phyloP scores from a whole-genome alignment of 192 early-diverging fungal genomes.

The Entrophospora sp. region DNA sequence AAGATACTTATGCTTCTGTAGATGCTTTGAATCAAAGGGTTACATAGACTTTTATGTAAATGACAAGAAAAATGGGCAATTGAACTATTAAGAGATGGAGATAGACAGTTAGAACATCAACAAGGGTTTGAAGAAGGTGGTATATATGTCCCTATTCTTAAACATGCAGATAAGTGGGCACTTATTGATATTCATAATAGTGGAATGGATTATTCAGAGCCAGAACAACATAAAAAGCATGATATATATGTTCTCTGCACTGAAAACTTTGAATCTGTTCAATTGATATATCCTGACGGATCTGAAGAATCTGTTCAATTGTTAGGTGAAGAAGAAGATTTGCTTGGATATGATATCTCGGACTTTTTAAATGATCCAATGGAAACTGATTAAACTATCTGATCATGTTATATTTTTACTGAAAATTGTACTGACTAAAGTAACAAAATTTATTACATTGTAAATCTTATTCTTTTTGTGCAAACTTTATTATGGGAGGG shows the following conservation, averaged over 20 bases:
- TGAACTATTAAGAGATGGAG: slow-evolving; percentile 14
- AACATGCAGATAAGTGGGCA: slow-evolving; percentile 6
- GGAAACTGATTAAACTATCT: background rate
- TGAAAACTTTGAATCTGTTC: slow-evolving; percentile 16
- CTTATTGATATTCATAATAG: slow-evolving; percentile 18
- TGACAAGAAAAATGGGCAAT: slow-evolving; percentile 10
- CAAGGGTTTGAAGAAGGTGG: slow-evolving; percentile 18
- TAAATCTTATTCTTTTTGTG: too few species aligned
- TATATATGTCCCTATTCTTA: slow-evolving; percentile 9
- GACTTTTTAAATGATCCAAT: slow-evolving; percentile 13
- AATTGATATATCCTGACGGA: slow-evolving; percentile 16
- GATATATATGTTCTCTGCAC: slow-evolving; percentile 1
- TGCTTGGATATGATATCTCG: slow-evolving; percentile 12
- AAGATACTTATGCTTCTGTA: background rate
- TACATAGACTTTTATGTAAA: slow-evolving; percentile 11
- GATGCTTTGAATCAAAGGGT: background rate
- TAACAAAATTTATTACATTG: too few species aligned
- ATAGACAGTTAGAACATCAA: slow-evolving; percentile 15
- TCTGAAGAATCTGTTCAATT: slow-evolving; percentile 10
- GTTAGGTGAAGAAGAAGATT: slow-evolving; percentile 13
- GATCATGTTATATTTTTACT: too few species aligned
- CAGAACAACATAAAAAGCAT: background rate
- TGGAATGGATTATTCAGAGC: background rate
- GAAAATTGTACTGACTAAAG: too few species aligned
- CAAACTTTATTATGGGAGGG: too few species aligned